Conservation (phyloP, 495 filamentous ascomycete species). For the Emericellopsis terricola region DNA sequence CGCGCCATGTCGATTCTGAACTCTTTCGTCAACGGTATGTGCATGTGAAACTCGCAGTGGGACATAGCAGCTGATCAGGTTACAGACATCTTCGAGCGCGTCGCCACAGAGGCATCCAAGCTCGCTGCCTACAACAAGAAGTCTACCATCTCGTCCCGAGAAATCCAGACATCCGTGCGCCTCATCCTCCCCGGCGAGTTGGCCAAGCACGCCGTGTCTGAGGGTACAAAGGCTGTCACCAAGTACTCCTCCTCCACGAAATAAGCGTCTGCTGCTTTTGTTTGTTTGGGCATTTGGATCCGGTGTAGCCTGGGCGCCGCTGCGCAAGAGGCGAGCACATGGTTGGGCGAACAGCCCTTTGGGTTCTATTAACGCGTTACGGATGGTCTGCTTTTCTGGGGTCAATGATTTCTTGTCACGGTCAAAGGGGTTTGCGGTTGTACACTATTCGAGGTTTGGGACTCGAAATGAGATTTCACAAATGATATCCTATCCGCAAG, state of each 20-base stretch:
- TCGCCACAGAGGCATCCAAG: constrained; percentile 97
- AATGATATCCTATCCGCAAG: constrained; percentile 3
- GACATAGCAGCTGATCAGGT: no score
- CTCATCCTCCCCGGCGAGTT: constrained; percentile 97
- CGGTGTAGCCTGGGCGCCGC: no score
- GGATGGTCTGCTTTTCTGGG: constrained; percentile 67
- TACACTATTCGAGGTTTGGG: constrained; percentile 60
- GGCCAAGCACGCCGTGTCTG: constrained; percentile 97
- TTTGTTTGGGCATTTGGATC: no score
- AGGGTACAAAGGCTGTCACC: constrained; percentile 99
- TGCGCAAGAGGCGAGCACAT: no score
- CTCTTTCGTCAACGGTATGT: constrained; percentile 97
- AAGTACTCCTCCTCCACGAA: constrained; percentile 99
- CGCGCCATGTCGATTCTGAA: constrained; percentile 99
- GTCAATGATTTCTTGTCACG: constrained; percentile 49
- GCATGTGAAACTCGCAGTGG: no score
- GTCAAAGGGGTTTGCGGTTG: constrained; percentile 56
- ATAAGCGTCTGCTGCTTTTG: no score
- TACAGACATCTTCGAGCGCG: constrained; percentile 96
- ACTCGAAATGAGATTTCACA: constrained; percentile 28
- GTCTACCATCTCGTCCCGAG: constrained; percentile 96
- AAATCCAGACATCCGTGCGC: constrained; percentile 98
- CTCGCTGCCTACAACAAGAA: constrained; percentile 99
- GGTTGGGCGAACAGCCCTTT: no score
- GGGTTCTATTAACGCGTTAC: constrained; percentile 77